Evolutionary conservation across 129 eudicot genomes (phyloP).

Genomic region (Scalesia atractyloides): DNA sequence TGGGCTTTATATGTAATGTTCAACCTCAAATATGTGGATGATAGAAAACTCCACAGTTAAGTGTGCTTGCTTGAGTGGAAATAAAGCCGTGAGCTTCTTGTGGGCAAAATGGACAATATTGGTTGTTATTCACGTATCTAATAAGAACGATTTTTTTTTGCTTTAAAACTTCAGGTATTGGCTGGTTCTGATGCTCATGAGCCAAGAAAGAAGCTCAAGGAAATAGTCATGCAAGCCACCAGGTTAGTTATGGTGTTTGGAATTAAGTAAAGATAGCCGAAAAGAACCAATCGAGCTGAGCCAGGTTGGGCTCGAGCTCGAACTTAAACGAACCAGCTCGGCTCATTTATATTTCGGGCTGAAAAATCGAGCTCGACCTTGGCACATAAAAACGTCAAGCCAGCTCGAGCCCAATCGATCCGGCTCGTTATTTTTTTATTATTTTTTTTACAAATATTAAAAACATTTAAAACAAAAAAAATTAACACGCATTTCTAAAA

Average conservation of each 20-base stretch:
- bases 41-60: background rate
- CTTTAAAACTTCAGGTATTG: conserved; percentile 51
- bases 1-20: background rate
- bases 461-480: too few relatives aligned
- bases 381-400: too few relatives aligned
- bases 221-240: conserved; percentile 89
- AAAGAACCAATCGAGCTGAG: background rate
- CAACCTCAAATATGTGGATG: background rate
- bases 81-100: background rate
- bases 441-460: too few relatives aligned
- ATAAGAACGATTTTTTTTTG: background rate
- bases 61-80: background rate
- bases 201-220: conserved; percentile 84
- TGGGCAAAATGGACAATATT: background rate
- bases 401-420: too few relatives aligned
- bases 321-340: too few relatives aligned
- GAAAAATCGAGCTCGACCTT: too few relatives aligned
- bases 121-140: background rate
- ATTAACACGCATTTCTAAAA: too few relatives aligned
- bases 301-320: too few relatives aligned
- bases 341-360: too few relatives aligned
- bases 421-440: too few relatives aligned
- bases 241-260: conserved; percentile 45
- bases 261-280: background rate
- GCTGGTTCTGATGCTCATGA: conserved; percentile 64